Base-by-base conservation (phyloP, 129 eudicot species). In the Erigeron canadensis region DNA sequence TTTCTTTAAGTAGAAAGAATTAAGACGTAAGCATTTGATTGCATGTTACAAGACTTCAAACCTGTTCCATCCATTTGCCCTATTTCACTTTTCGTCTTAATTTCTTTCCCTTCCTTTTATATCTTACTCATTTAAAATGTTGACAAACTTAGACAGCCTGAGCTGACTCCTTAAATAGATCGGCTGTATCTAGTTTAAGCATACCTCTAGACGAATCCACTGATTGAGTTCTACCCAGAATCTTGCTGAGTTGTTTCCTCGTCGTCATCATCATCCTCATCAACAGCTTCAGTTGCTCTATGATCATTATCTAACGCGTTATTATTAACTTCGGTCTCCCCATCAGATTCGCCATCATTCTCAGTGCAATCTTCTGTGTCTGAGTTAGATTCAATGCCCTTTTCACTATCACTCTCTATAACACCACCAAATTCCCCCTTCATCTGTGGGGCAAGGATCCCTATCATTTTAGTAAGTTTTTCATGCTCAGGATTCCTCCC, bases 371-470 rank as follows among this genome's bases (percentile, higher is more conserved):
- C 90, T 37, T 93, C 90, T 1, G 91, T 89, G 64, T 85, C 98
- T 2, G 97, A 88, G 76, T 81, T 75, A 6, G 87, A 83, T 54
- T 51, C 83, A 28, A 69, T 74, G 7, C 21, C 86, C 44, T 70
- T 65, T 69, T 81, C 83, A 40, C 83, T 61, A 59, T 79, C 81
- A 56, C 81, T 83, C 51, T 72, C 85, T 10, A 70, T 76, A 40
- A 62, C 80, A 65, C 79, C 78, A 53, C 83, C 77, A 70, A 87
- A 94, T 70, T 80, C 83, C 53, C 85, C 89, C 77, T 75, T 84
- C 72, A 87, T 45, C 71, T 90, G 97, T 13, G 97, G 98, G 6
- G 87, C 96, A 23, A 94, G 86, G 41, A 94, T 85, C 19, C 89
- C 93, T 22, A 89, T 87, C 96, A 94, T 94, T 65, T 75, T 78